Base-by-base conservation (phyloP, 164 flowering plant genomes). In the Taxillus chinensis region DNA sequence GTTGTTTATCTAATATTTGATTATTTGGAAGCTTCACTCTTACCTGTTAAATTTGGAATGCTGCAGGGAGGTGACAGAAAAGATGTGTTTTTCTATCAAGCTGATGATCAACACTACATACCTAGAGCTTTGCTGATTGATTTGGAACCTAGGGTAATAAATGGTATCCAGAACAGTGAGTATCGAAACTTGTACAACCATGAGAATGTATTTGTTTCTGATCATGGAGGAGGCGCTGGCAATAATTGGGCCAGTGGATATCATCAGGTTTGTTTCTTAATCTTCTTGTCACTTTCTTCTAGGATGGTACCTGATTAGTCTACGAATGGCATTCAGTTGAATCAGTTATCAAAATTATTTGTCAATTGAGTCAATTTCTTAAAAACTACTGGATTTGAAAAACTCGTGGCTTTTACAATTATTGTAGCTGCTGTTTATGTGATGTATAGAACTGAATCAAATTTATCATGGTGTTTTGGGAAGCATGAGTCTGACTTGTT, bases 221-320 rank as follows among this genome's bases (percentile, higher is more conserved):
- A 89, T 69, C 93, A 91, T 70, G 99, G 99, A 67, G 97, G 99
- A 7, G 97, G 99, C 69, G 99, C 99, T 62, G 99, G 99, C 52
- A 95, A 95, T 74, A 95, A 89, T 70, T 95, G 99, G 99, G 99
- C 99, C 38, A 95, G 92, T 73, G 99, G 99, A 57, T 95, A 95
- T 75, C 89, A 95, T 75, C 89, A 86, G 91, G 91, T 86, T 48
- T 59, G 43, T 38, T 55, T 3, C 49, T 62, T 43, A 13, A 4
- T 61, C 6, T 48, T 5, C 2, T 41, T 37, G 7, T 40, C 11
- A 3, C 27, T 8, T 39, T 39, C 16, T 62, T 10, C 13, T 14
- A 5, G 41, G 13, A 8, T 62, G 14, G 39, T 52, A 40, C 9
- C 12, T 46, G 11, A 46, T 46, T 46, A 5, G 50, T 46, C 9